Percentiles rank a stretch among this genome's conserved stretches.
phyloP scores from a whole-genome alignment of 2,329 filamentous ascomycete genomes.

The Malbranchea cinnamomea region DNA sequence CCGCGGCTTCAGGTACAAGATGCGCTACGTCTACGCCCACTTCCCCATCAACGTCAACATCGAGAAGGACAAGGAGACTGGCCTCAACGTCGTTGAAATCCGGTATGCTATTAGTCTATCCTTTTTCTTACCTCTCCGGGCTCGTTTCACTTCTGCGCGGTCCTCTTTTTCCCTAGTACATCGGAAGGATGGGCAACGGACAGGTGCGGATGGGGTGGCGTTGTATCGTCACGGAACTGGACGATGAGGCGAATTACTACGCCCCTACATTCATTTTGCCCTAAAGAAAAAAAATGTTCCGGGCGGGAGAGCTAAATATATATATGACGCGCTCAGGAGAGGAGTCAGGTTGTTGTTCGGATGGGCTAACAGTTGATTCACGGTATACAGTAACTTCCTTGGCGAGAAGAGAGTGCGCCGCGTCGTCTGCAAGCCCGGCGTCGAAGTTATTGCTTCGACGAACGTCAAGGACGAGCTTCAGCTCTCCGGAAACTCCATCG shows the following conservation, averaged over 20 bases:
- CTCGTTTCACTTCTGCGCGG: no score
- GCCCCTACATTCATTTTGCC: background rate
- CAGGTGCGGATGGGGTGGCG: no score
- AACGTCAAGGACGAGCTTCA: conserved; percentile 96
- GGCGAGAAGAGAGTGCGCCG: conserved; percentile 98
- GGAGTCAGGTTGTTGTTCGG: background rate
- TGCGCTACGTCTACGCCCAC: conserved; percentile 99
- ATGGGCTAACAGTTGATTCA: conserved; percentile 4
- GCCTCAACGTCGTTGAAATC: conserved; percentile 86
- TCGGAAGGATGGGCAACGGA: no score
- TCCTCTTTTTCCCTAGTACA: no score
- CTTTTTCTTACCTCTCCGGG: no score
- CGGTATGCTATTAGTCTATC: conserved; percentile 46
- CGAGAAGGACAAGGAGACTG: conserved; percentile 88
- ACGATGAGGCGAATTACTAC: no score
- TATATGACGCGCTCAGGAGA: background rate
- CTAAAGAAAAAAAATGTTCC: conserved; percentile 2
- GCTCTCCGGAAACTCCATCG: conserved; percentile 84
- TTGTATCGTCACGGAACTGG: no score
- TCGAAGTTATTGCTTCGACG: conserved; percentile 79
- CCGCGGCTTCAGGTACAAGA: conserved; percentile 99
- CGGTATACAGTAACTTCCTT: conserved; percentile 68
- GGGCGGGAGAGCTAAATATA: no score
- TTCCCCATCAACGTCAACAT: conserved; percentile 99
- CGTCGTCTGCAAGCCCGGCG: conserved; percentile 76